Conservation (phyloP, 257 asterid genomes). For the Nemophila menziesii region DNA sequence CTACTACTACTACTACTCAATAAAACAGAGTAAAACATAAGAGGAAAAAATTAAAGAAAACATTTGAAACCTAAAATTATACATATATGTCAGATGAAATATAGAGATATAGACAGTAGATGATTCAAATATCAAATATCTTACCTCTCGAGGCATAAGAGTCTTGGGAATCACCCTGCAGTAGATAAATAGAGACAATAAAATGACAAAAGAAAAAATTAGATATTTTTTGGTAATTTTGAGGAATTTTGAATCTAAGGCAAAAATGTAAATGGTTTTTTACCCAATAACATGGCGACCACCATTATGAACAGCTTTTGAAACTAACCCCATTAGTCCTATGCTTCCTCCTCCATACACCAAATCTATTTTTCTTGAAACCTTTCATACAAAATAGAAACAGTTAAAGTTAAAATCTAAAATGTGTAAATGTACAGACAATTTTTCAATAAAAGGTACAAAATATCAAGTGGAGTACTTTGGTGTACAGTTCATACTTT, state of each 20-base stretch:
- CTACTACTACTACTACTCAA: slow-evolving; percentile 17
- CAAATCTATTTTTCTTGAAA: slow-evolving; percentile 42
- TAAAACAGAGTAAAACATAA: slow-evolving; percentile 25
- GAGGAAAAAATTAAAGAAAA: slow-evolving; percentile 23
- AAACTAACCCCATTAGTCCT: slow-evolving; percentile 68
- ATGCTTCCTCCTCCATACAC: slow-evolving; percentile 60
- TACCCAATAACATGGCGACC: slow-evolving; percentile 63
- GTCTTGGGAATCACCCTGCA: slow-evolving; percentile 99
- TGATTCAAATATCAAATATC: background rate
- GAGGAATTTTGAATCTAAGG: too few relatives aligned
- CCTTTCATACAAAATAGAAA: slow-evolving; percentile 25
- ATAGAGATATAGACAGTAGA: background rate
- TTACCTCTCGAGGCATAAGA: slow-evolving; percentile 99
- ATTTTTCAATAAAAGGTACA: too few relatives aligned
- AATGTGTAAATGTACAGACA: background rate
- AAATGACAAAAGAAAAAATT: slow-evolving; percentile 41
- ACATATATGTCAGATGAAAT: slow-evolving; percentile 14
- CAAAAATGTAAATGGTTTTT: too few relatives aligned
- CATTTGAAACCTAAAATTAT: slow-evolving; percentile 22
- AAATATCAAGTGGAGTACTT: background rate
- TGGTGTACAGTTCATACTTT: background rate
- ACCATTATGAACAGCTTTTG: slow-evolving; percentile 44
- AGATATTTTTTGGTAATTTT: slow-evolving; percentile 10
- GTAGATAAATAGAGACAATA: slow-evolving; percentile 45
- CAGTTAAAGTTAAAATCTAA: slow-evolving; percentile 1